Evolutionary conservation across 257 asterid species (phyloP), one percentile per base, ranked within the genome.

Genomic region (Catharanthus roseus): DNA sequence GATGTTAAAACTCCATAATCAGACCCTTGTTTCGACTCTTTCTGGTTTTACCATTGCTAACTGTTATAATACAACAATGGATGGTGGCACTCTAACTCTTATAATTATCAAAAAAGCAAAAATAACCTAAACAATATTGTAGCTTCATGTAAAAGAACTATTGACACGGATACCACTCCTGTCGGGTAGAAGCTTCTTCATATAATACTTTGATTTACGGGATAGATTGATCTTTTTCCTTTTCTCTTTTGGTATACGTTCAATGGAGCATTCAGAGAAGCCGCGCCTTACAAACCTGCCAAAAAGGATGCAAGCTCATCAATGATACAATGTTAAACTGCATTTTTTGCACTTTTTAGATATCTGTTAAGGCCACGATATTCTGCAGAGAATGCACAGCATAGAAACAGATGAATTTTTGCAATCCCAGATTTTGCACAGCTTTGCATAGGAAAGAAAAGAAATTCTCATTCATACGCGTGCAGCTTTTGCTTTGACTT

Each of bases 231-330:
- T 95, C 85, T 62, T 85, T 73, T 88, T 81, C 86, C 92, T 86
- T 85, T 88, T 87, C 82, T 77, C 81, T 72, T 83, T 85, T 1
- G 99, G 99, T 86, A 91, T 75, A 75, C 58, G 60, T 53, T 88
- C 95, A 18, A 91, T 82, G 47, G 87, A 83, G 75, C 97, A 89
- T 60, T 95, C 98, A 0, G 86, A 77, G 83, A 95, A 95, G 12
- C 99, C 99, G 23, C 99, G 99, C 72, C 97, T 85, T 39, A 89
- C 92, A 78, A 95, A 95, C 99, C 99, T 95, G 81, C 49, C 74
- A 57, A 67, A 74, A 15, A 39, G 23, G 38, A 26, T 7, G 41
- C 24, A 65, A 45, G 26, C 36, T 51, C 65, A 33, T n/a, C 51
- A 13, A 9, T n/a, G n/a, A n/a, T 41, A 68, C 51, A 58, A 68